Base-by-base conservation (phyloP, 2,329 filamentous ascomycete species). In the Drechslerella coelobrocha region DNA sequence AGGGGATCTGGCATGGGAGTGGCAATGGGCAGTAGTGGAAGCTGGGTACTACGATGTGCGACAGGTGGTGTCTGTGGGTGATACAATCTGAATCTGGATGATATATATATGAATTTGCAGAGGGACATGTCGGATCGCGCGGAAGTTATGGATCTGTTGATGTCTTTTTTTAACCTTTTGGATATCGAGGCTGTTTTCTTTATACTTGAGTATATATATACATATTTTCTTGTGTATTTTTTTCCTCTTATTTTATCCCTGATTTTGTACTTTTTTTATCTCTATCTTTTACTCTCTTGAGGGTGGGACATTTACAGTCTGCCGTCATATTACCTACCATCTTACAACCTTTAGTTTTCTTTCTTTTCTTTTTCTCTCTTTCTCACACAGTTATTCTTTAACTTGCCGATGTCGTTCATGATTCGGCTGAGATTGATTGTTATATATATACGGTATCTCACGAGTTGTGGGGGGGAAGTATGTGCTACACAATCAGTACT, bases 1-100 rank as follows among this genome's bases (percentile, higher is more conserved):
- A 71, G 41, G 66, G 65, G 19, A 71, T 71, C 17, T 71, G 66
- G 66, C 66, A 71, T 14, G 66, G 66, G 12, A 71, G 66, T 17
- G 66, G 66, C 3, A 63, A 60, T 19, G 66, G 66, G 14, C 66
- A 71, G 41, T 71, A 71, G 54, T 6, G 21, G 31, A 24, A 10
- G 21, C 29, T 31, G 29, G 29, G 12, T 10, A 45, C 26, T 24
- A 21, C 23, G 31, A 39, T 59, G 21, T 59, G 26, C 7, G 24
- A 7, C 14, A 23, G 10, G 14, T 47, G 31, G 10, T 43, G 14
- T 56, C 24, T 24, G 8, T 26, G n/a, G n/a, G n/a, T n/a, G n/a
- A n/a, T n/a, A n/a, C n/a, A n/a, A n/a, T n/a, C n/a, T n/a, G n/a
- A n/a, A n/a, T n/a, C n/a, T n/a, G n/a, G n/a, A n/a, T n/a, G n/a